Percentiles rank a stretch among this genome's conserved stretches.
Conservation (phyloP, 208 protist genomes). For the Wallacemonas sp. region DNA sequence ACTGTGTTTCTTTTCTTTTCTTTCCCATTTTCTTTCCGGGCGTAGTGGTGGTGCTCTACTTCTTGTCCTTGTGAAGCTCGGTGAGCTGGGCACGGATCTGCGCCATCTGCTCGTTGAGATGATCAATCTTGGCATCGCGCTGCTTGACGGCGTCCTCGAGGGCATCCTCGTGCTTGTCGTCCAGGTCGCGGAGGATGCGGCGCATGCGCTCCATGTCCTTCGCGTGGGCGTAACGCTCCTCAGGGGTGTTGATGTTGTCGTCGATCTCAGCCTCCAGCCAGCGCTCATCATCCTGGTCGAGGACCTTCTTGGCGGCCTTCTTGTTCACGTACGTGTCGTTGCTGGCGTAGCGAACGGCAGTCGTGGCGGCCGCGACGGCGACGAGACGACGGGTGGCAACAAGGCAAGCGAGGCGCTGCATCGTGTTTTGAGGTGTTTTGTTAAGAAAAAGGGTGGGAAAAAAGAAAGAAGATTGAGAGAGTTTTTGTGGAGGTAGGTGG, state of each 20-base stretch:
- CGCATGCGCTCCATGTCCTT: constrained; percentile 63
- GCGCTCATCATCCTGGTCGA: constrained; percentile 56
- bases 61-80: constrained; percentile 28
- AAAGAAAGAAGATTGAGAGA: no score
- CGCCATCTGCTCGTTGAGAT: constrained; percentile 52
- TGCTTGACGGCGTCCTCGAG: constrained; percentile 38
- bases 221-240: constrained; percentile 81
- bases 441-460: constrained; percentile 8
- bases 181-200: constrained; percentile 45
- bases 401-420: constrained; percentile 34
- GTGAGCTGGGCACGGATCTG: constrained; percentile 48
- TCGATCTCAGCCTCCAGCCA: constrained; percentile 91
- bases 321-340: constrained; percentile 39
- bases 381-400: neutral
- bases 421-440: constrained; percentile 11
- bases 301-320: constrained; percentile 49
- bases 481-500: no score
- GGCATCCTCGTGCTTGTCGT: constrained; percentile 48
- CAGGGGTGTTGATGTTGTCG: constrained; percentile 74
- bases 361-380: neutral
- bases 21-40: neutral
- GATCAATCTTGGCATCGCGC: constrained; percentile 41
- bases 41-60: neutral
- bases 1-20: constrained; percentile 18
- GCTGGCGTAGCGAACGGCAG: neutral